phyloP scores from a whole-genome alignment of 2,329 filamentous ascomycete genomes.

The Diplocarpon mali region DNA sequence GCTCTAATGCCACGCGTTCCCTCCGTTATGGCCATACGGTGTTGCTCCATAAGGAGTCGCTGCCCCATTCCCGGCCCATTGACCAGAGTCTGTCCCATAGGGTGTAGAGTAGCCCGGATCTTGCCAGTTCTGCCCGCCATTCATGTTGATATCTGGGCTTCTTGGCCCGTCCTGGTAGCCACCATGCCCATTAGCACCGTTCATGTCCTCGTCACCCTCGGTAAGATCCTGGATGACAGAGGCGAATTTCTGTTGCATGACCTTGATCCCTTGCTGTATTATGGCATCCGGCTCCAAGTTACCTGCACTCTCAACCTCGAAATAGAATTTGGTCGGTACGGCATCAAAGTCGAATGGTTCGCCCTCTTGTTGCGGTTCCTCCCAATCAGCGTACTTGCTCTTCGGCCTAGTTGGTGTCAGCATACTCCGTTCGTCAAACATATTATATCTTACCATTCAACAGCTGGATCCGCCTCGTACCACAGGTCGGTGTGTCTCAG shows the following conservation, averaged over 20 bases:
- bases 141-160: conserved; percentile 48
- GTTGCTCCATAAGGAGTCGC: conserved; percentile 49
- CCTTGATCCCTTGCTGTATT: conserved; percentile 77
- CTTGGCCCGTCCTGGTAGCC: conserved; percentile 47
- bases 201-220: conserved; percentile 43
- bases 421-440: conserved; percentile 10
- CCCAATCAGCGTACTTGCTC: conserved; percentile 68
- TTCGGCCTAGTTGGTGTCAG: conserved; percentile 49
- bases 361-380: conserved; percentile 69
- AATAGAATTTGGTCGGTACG: conserved; percentile 76
- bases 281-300: conserved; percentile 83
- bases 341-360: conserved; percentile 89
- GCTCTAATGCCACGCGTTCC: conserved; percentile 21
- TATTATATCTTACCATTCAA: conserved; percentile 61
- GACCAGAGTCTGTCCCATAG: conserved; percentile 29
- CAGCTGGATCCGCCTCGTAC: conserved; percentile 75
- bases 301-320: conserved; percentile 83
- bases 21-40: conserved; percentile 41
- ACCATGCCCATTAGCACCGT: conserved; percentile 32
- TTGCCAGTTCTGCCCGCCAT: conserved; percentile 41
- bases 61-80: conserved; percentile 33
- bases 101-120: conserved; percentile 57
- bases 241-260: conserved; percentile 84
- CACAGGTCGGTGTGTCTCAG: conserved; percentile 84
- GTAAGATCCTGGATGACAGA: conserved; percentile 57